Evolutionary conservation across 73 alveolate genomes (phyloP).

Genomic region (Paramecium pentaurelia): DNA sequence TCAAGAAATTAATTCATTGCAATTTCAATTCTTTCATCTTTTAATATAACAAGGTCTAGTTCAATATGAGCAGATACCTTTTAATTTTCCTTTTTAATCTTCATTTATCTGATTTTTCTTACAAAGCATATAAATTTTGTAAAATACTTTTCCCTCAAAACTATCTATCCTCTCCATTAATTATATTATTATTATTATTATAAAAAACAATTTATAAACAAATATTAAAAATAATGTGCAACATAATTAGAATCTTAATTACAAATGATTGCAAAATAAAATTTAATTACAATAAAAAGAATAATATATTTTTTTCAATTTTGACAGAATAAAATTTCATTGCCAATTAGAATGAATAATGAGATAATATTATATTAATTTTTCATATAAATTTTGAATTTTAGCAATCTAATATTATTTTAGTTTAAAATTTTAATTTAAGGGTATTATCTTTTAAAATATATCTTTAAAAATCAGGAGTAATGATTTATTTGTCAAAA

Average conservation of each 20-base stretch:
- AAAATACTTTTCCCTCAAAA: not conserved
- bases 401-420: not conserved
- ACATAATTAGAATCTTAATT: not conserved
- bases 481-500: not conserved
- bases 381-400: no score
- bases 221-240: not conserved
- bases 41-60: not conserved
- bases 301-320: not conserved
- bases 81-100: not conserved
- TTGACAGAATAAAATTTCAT: not conserved
- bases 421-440: no score
- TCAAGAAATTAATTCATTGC: not conserved
- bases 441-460: no score
- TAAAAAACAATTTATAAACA: not conserved
- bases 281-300: not conserved
- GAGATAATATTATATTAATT: no score
- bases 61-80: not conserved
- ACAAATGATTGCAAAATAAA: not conserved
- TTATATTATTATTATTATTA: not conserved
- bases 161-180: not conserved
- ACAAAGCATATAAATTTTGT: not conserved
- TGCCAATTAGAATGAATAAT: not conserved
- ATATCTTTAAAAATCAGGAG: no score
- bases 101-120: not conserved
- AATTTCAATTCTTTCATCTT: slow-evolving; percentile 3